Evolutionary conservation across 129 eudicot species (phyloP), one percentile per base, ranked within the genome.

Genomic region (Rutidosis leptorrhynchoides): DNA sequence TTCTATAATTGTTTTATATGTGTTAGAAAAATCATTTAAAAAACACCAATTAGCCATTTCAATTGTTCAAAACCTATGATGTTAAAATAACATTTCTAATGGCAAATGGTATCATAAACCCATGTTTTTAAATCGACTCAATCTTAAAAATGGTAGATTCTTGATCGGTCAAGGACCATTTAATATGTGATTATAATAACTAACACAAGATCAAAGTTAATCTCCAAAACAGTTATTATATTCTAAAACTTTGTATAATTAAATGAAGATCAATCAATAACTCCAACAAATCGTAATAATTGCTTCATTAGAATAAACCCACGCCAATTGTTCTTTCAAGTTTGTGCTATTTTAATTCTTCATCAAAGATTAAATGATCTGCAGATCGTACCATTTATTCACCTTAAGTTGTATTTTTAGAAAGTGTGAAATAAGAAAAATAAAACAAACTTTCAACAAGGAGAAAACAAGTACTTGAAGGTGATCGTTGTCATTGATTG

Each of bases 241-340:
- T 49, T 24, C 15, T 59, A 68, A 35, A 32, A 45, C 56, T 20
- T 19, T 20, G 2, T 35, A 35, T 35, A 52, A 72, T 54, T 26
- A 67, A 48, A 75, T 59, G 59, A 35, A 74, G 67, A 75, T 56
- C 74, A 75, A 75, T 75, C 74, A 75, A 75, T 71, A 46, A 3
- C 68, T 7, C 71, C 74, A 75, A 75, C 74, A 75, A 67, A 75
- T 59, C 69, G 61, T 68, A 67, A 75, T 67, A 58, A 75, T 75
- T 59, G 79, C 58, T 25, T 22, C 63, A 59, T 33, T 67, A 75
- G 74, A 75, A 75, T 75, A 67, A 67, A 75, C 59, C 63, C 79
- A 67, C 64, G 74, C 68, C 79, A 58, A 58, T 19, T 74, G 58
- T 25, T 70, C 28, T 3, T 3, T 1, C 45, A 37, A 37, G 45